Evolutionary conservation across 495 filamentous ascomycete species (phyloP).

Genomic region (Aspergillus avenaceus): DNA sequence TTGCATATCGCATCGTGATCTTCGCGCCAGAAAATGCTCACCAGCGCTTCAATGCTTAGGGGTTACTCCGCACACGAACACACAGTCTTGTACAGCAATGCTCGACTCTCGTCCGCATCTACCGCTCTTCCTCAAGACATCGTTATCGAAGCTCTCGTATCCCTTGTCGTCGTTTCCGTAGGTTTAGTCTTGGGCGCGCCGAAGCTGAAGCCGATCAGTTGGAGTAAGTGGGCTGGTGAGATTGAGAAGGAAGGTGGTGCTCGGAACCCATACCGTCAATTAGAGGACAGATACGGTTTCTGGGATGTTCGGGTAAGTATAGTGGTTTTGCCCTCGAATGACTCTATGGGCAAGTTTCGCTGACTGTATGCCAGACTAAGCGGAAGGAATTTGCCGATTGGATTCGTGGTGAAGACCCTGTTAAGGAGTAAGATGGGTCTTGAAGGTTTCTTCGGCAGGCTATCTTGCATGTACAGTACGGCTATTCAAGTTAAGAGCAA

Average conservation of each 20-base stretch:
- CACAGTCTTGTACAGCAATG: constrained; percentile 60
- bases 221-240: constrained; percentile 79
- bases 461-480: neutral
- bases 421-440: constrained; percentile 7
- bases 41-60: constrained; percentile 31
- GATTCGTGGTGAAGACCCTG: constrained; percentile 46
- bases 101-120: constrained; percentile 46
- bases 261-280: constrained; percentile 43
- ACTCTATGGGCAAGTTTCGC: neutral
- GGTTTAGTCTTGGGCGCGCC: constrained; percentile 68
- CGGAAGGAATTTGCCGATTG: constrained; percentile 73
- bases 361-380: constrained; percentile 53
- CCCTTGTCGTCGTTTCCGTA: constrained; percentile 60
- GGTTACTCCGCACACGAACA: constrained; percentile 87
- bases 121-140: constrained; percentile 65
- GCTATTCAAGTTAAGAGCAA: neutral
- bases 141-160: constrained; percentile 58
- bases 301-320: constrained; percentile 62
- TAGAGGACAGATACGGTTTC: constrained; percentile 64
- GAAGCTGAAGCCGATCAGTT: constrained; percentile 70
- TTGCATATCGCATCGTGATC: neutral
- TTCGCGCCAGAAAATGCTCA: neutral
- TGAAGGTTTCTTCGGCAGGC: neutral
- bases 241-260: constrained; percentile 65
- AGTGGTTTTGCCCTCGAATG: constrained; percentile 16